These are phyloP conservation scores for Solanum hybrid DNA, from an alignment of 305 asterid species.

Conservation along the genomic window DNA sequence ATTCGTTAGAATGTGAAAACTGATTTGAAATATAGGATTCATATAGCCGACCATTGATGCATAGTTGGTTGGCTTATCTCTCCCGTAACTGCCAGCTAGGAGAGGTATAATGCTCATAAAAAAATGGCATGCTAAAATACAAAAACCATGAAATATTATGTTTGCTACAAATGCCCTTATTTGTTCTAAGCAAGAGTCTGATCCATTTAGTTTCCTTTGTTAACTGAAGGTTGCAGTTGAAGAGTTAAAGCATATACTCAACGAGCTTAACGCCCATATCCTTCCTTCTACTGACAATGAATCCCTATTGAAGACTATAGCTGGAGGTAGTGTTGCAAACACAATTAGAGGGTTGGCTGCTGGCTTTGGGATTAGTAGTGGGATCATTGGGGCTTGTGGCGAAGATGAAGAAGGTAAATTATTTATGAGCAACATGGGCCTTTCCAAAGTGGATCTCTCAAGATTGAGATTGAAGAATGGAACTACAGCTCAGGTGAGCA, in stretches of 20 bases:
- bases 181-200: neutral
- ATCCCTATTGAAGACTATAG: slow-evolving; percentile 64
- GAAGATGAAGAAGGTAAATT: slow-evolving; percentile 80
- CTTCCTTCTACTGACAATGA: slow-evolving; percentile 33
- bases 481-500: slow-evolving; percentile 70
- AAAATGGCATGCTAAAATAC: neutral
- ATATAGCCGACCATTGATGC: neutral
- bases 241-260: slow-evolving; percentile 61
- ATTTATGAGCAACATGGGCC: slow-evolving; percentile 66
- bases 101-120: neutral
- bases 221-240: slow-evolving; percentile 55
- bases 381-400: slow-evolving; percentile 92
- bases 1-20: neutral
- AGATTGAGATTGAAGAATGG: slow-evolving; percentile 76
- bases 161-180: neutral
- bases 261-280: slow-evolving; percentile 46
- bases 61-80: neutral
- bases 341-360: slow-evolving; percentile 90
- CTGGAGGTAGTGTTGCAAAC: slow-evolving; percentile 96
- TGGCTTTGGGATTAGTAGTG: slow-evolving; percentile 79
- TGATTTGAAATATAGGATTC: neutral
- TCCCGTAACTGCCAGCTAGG: neutral
- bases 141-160: neutral
- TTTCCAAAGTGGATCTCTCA: slow-evolving; percentile 54
- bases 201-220: neutral